These are phyloP conservation scores for Corniculantispora saksenae DNA, from an alignment of 2,329 filamentous ascomycete species.

Conservation along the genomic window DNA sequence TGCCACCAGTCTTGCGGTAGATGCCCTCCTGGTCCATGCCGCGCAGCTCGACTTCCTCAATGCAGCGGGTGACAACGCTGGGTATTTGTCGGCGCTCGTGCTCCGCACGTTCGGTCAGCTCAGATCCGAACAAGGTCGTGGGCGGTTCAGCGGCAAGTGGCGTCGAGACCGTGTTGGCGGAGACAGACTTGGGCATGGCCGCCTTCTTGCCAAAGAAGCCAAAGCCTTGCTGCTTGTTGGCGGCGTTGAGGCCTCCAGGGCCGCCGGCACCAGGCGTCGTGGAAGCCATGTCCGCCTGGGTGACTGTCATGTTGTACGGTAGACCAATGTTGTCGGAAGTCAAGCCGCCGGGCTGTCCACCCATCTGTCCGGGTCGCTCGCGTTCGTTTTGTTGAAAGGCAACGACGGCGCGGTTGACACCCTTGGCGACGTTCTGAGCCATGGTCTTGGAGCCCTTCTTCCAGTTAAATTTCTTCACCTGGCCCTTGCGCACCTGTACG, in stretches of 20 bases:
- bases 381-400: slow-evolving; percentile 64
- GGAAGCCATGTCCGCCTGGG: slow-evolving; percentile 47
- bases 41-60: slow-evolving; percentile 92
- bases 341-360: slow-evolving; percentile 54
- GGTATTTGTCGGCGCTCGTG: slow-evolving; percentile 89
- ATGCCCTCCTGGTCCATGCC: slow-evolving; percentile 98
- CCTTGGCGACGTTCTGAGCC: slow-evolving; percentile 91
- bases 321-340: slow-evolving; percentile 66
- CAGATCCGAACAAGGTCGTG: slow-evolving; percentile 78
- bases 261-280: slow-evolving; percentile 23
- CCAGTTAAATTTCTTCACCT: slow-evolving; percentile 97
- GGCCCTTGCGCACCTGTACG: slow-evolving; percentile 90
- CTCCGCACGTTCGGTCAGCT: slow-evolving; percentile 81
- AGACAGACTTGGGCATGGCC: slow-evolving; percentile 53
- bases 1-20: slow-evolving; percentile 95
- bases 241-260: slow-evolving; percentile 29
- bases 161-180: slow-evolving; percentile 42
- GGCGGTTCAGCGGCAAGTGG: slow-evolving; percentile 54
- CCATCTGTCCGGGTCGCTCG: slow-evolving; percentile 49
- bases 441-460: slow-evolving; percentile 94
- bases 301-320: slow-evolving; percentile 69
- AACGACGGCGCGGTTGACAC: slow-evolving; percentile 87
- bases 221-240: slow-evolving; percentile 55
- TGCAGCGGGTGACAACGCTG: slow-evolving; percentile 86
- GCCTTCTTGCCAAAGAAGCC: slow-evolving; percentile 68